Evolutionary conservation across 495 filamentous ascomycete species (phyloP).

Genomic region (Amphirosellinia nigrospora): DNA sequence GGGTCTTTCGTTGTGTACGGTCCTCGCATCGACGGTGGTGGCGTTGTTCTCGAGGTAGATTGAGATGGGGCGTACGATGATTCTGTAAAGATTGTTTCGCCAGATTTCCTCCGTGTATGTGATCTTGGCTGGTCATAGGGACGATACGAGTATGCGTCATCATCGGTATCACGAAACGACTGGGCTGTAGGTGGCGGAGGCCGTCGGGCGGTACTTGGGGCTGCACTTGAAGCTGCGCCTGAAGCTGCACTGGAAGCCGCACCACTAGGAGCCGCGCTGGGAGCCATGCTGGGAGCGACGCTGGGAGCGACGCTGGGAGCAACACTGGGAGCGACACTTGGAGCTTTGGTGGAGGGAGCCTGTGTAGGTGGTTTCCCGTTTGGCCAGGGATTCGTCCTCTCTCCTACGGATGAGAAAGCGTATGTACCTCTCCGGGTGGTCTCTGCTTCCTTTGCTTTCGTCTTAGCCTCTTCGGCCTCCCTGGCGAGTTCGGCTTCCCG

Average conservation of each 20-base stretch:
- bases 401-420: slow-evolving; percentile 59
- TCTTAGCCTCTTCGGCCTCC: slow-evolving; percentile 36
- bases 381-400: slow-evolving; percentile 64
- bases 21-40: slow-evolving; percentile 76
- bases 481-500: slow-evolving; percentile 38
- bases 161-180: slow-evolving; percentile 66
- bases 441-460: slow-evolving; percentile 40
- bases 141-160: slow-evolving; percentile 76
- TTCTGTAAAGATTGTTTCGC: slow-evolving; percentile 75
- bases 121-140: slow-evolving; percentile 78
- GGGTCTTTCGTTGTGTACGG: slow-evolving; percentile 85
- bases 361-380: slow-evolving; percentile 51
- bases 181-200: slow-evolving; percentile 66
- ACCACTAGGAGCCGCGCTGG: slow-evolving; percentile 44
- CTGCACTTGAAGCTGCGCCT: slow-evolving; percentile 45
- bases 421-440: slow-evolving; percentile 46
- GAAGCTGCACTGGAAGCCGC: slow-evolving; percentile 46
- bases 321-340: slow-evolving; percentile 42
- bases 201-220: slow-evolving; percentile 49
- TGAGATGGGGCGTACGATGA: slow-evolving; percentile 83
- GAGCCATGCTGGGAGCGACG: slow-evolving; percentile 37
- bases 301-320: slow-evolving; percentile 39
- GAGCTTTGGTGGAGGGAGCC: slow-evolving; percentile 32
- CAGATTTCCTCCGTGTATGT: slow-evolving; percentile 59
- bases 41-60: slow-evolving; percentile 83